A percentile compares a stretch with the other conserved stretches of the same genome.
Conservation (phyloP, 164 flowering plant species). For the Aristolochia californica region DNA sequence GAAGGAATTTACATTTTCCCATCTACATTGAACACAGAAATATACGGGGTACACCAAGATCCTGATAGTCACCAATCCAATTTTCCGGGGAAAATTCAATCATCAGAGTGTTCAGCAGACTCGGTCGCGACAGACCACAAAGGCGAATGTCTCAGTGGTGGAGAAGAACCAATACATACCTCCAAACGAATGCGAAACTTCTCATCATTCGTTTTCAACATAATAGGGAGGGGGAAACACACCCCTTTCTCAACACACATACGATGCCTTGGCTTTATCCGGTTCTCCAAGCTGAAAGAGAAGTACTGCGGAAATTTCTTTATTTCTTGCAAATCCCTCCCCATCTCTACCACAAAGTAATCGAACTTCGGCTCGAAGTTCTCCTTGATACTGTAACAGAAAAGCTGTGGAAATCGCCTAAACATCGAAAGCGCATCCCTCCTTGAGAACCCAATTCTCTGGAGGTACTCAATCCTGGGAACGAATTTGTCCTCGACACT, state of each 20-base stretch:
- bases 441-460: slow-evolving; percentile 49
- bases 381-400: slow-evolving; percentile 59
- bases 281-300: slow-evolving; percentile 78
- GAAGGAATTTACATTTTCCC: too few relatives aligned
- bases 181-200: slow-evolving; percentile 48
- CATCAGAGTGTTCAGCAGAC: not conserved
- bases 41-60: too few relatives aligned
- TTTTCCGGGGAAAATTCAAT: not conserved
- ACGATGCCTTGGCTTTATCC: slow-evolving; percentile 77
- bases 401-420: slow-evolving; percentile 64
- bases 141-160: slow-evolving; percentile 62
- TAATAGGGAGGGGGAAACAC: slow-evolving; percentile 46
- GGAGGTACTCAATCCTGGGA: slow-evolving; percentile 64
- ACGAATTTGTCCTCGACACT: slow-evolving; percentile 70
- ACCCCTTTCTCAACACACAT: slow-evolving; percentile 60
- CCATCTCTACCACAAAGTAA: slow-evolving; percentile 78
- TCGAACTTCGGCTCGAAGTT: slow-evolving; percentile 71
- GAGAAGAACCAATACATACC: slow-evolving; percentile 56
- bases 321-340: slow-evolving; percentile 76
- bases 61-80: too few relatives aligned
- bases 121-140: slow-evolving; percentile 20
- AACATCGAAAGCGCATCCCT: slow-evolving; percentile 52
- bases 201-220: slow-evolving; percentile 47
- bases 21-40: too few relatives aligned
- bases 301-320: slow-evolving; percentile 87